Base-by-base conservation (phyloP, 2,329 filamentous ascomycete species). In the Onygena corvina region DNA sequence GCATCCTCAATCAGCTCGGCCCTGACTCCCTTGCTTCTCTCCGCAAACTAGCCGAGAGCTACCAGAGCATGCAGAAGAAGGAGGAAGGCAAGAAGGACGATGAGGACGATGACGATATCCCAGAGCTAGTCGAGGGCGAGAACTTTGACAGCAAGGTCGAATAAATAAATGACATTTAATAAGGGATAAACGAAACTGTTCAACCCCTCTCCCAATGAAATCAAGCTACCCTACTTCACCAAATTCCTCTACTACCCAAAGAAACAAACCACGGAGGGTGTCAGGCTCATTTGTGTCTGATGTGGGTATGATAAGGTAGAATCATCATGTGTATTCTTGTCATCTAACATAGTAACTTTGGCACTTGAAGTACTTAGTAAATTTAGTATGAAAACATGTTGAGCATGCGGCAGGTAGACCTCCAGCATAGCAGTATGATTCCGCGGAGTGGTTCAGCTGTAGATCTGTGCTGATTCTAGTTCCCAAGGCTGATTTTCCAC, bases 1-100 rank as follows among this genome's bases (percentile, higher is more conserved):
- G 92, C 58, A 98, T 98, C 74, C 86, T 98, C 57, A 98, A 96
- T 84, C 92, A 98, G 78, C 87, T 98, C 57, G 92, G 92, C 65
- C 92, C 92, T 65, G 92, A 98, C 77, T 94, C 87, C 57, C 85
- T 98, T 53, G 92, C 92, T 54, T 94, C 88, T 56, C 86, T 98
- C 66, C 86, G 92, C 72, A 96, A 96, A 79, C 81, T 98, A 57
- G 92, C 92, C 62, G 92, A 98, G 80, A 93, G 85, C 80, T 98
- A 98, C 80, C 92, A 98, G 82, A 92, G 81, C 76, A 81, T 96
- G 81, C 90, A 95, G 76, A 94, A 94, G 83, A 83, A 81, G 66
- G 85, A 86, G 71, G 83, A 81, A 58, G 85, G 81, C 63, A 82
- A 84, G 70, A 80, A 83, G 62, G 80, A 82, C 50, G 74, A 75